Percentiles rank a stretch among this genome's conserved stretches.
phyloP scores from a whole-genome alignment of 441 rosid species.

The Croton setiger region DNA sequence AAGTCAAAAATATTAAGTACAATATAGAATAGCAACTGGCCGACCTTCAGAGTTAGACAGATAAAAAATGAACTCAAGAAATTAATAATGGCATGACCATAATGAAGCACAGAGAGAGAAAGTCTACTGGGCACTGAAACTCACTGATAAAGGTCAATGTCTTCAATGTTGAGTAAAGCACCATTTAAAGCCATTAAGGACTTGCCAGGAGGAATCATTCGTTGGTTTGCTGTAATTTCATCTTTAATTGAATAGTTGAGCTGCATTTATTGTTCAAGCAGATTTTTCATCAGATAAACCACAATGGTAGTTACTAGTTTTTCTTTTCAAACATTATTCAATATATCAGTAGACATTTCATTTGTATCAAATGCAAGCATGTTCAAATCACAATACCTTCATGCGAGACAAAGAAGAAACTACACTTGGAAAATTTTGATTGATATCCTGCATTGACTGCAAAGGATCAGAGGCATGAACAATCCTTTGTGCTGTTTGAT shows the following conservation, averaged over 20 bases:
- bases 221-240: slow-evolving; percentile 91
- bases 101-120: slow-evolving; percentile 8
- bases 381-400: slow-evolving; percentile 58
- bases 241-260: slow-evolving; percentile 89
- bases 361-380: neutral
- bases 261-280: slow-evolving; percentile 38
- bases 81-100: slow-evolving; percentile 14
- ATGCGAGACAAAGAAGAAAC: slow-evolving; percentile 96
- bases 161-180: slow-evolving; percentile 92
- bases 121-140: slow-evolving; percentile 29
- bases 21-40: neutral
- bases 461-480: slow-evolving; percentile 94
- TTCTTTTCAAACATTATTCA: slow-evolving; percentile 8
- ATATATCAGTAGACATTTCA: slow-evolving; percentile 15
- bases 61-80: slow-evolving; percentile 6
- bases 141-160: slow-evolving; percentile 91
- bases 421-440: slow-evolving; percentile 94
- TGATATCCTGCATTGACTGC: slow-evolving; percentile 97
- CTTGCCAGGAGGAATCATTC: slow-evolving; percentile 98
- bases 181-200: slow-evolving; percentile 97
- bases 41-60: slow-evolving; percentile 7
- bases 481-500: slow-evolving; percentile 98
- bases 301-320: slow-evolving; percentile 1
- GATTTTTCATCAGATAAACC: slow-evolving; percentile 16
- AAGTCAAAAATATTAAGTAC: neutral